Base-by-base conservation (phyloP, 2,329 filamentous ascomycete species). In the Penicillium sp. region DNA sequence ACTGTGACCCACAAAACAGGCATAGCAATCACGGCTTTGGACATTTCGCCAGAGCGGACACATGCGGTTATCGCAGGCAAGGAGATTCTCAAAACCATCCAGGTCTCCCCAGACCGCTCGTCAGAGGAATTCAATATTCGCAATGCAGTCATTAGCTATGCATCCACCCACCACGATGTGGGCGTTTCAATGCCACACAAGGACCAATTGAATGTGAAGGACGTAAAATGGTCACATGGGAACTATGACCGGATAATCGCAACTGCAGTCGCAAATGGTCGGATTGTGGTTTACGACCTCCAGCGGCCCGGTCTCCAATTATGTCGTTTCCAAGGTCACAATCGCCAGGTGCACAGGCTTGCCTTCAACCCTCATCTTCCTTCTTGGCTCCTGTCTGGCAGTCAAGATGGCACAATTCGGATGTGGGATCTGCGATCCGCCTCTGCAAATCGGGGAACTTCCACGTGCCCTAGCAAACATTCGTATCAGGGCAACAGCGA, bases 211-310 rank as follows among this genome's bases (percentile, higher is more conserved):
- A 83, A 84, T 54, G 84, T 86, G 62, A 84, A 84, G 60, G 86
- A 88, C 71, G 86, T 88, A 31, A 86, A 86, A 62, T 88, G 86
- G 86, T 87, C 86, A 51, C 85, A 86, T 73, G 82, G 84, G 58
- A 79, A 80, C 53, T 86, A 81, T 69, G 81, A 81, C 65, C 81
- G 82, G 59, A 82, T 82, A 64, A 84, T 88, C 62, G 85, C 85
- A 40, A 87, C 85, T 12, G 86, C 86, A 27, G 86, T 84, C 25
- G 82, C 82, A 52, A 87, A 86, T 73, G 86, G 86, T 61, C 85
- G 86, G 66, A 84, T 88, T 68, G 82, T 86, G 53, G 73, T 88
- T 57, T 88, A 88, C 70, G 85, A 88, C 73, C 76, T 88, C 57
- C 83, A 85, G 62, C 82, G 83, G 59, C 78, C 82, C 54, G 84